phyloP scores from a whole-genome alignment of 2,329 filamentous ascomycete species.

The Fusarium austroafricanum region DNA sequence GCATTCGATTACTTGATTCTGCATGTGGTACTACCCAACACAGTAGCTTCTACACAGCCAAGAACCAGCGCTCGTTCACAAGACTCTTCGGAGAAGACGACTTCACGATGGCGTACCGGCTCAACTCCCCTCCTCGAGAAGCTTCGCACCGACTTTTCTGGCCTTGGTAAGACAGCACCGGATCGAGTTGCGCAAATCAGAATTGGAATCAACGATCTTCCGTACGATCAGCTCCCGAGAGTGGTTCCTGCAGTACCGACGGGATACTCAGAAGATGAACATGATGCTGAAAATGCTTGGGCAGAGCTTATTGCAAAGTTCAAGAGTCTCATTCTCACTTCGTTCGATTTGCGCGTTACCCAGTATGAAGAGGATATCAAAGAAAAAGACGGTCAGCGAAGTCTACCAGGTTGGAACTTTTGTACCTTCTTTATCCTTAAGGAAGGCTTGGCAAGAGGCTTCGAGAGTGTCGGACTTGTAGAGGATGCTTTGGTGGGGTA shows the following conservation, averaged over 20 bases:
- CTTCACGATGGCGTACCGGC: slow-evolving; percentile 81
- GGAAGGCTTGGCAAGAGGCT: slow-evolving; percentile 90
- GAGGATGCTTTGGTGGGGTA: slow-evolving; percentile 96
- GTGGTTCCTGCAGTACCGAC: slow-evolving; percentile 72
- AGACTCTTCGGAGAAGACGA: slow-evolving; percentile 72
- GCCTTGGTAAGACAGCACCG: slow-evolving; percentile 72
- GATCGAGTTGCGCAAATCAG: slow-evolving; percentile 90
- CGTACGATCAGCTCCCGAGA: slow-evolving; percentile 71
- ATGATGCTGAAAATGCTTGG: slow-evolving; percentile 86
- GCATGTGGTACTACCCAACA: slow-evolving; percentile 91
- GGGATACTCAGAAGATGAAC: slow-evolving; percentile 75
- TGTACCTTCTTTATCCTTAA: slow-evolving; percentile 99
- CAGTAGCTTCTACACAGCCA: slow-evolving; percentile 81
- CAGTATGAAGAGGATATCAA: slow-evolving; percentile 98
- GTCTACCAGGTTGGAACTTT: slow-evolving; percentile 96
- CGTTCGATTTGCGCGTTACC: slow-evolving; percentile 88
- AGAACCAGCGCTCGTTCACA: slow-evolving; percentile 69
- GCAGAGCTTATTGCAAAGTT: slow-evolving; percentile 85
- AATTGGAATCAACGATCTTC: slow-evolving; percentile 76
- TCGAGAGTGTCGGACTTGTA: slow-evolving; percentile 94
- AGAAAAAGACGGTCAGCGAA: slow-evolving; percentile 89
- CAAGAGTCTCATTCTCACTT: slow-evolving; percentile 86
- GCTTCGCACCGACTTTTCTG: slow-evolving; percentile 89
- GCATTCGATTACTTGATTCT: slow-evolving; percentile 96
- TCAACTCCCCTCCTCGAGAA: slow-evolving; percentile 90